phyloP scores from a whole-genome alignment of 2,329 filamentous ascomycete species.

The Botrytis galanthina region DNA sequence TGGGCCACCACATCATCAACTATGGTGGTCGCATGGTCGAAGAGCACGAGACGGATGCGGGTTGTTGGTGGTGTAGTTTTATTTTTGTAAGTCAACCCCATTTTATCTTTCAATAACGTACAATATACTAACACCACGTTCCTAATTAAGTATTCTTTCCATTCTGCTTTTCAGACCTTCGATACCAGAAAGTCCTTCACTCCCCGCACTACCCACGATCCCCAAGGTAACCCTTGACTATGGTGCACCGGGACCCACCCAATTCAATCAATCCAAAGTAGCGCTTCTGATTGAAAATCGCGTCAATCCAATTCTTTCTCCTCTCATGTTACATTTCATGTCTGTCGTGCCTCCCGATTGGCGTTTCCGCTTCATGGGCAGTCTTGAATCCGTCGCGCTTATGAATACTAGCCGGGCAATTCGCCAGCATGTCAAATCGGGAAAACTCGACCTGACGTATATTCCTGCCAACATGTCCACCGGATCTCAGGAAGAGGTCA shows the following conservation, averaged over 20 bases:
- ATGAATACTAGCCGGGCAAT: slow-evolving; percentile 49
- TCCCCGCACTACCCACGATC: slow-evolving; percentile 20
- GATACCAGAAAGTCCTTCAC: slow-evolving; percentile 25
- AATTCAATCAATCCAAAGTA: slow-evolving; percentile 37
- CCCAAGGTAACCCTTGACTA: slow-evolving; percentile 24
- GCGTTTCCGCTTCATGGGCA: slow-evolving; percentile 55
- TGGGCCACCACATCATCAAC: slow-evolving; percentile 31
- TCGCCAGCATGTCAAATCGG: slow-evolving; percentile 35
- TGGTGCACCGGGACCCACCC: not conserved
- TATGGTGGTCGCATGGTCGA: slow-evolving; percentile 32
- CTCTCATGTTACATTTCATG: slow-evolving; percentile 53
- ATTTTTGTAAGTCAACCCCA: slow-evolving; percentile 30
- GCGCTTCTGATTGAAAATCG: slow-evolving; percentile 54
- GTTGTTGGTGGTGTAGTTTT: slow-evolving; percentile 30
- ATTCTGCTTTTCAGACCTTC: slow-evolving; percentile 30
- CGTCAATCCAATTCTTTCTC: slow-evolving; percentile 47
- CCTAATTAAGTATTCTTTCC: slow-evolving; percentile 28
- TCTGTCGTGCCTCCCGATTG: slow-evolving; percentile 54
- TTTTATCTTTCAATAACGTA: not conserved
- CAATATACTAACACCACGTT: slow-evolving; percentile 14
- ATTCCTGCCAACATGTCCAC: slow-evolving; percentile 53
- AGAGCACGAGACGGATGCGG: slow-evolving; percentile 36
- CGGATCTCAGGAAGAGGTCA: slow-evolving; percentile 50
- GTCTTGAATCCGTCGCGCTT: slow-evolving; percentile 43
- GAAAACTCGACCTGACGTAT: slow-evolving; percentile 50